Percentiles rank a stretch among this genome's conserved stretches.
phyloP scores from a whole-genome alignment of 768 basidiomycete species.

The Pleurotus pulmonarius region DNA sequence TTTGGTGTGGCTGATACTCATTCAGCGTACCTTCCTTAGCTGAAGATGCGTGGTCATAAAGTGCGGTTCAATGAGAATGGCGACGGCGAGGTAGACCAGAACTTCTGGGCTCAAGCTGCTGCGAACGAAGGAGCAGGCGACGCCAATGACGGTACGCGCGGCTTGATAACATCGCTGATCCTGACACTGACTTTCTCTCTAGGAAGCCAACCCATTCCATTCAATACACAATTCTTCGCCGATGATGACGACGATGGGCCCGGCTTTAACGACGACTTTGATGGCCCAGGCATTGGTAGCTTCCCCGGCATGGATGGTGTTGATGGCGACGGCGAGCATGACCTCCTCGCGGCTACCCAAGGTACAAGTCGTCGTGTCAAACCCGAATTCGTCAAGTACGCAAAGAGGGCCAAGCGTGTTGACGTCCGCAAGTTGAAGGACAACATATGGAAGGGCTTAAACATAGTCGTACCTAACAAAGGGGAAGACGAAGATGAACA shows the following conservation, averaged over 20 bases:
- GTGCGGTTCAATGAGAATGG: constrained; percentile 53
- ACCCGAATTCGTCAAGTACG: constrained; percentile 90
- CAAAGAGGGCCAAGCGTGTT: constrained; percentile 93
- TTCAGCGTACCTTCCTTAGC: constrained; percentile 36
- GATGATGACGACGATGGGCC: constrained; percentile 84
- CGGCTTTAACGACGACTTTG: constrained; percentile 63
- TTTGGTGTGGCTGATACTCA: constrained; percentile 5
- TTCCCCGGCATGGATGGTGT: constrained; percentile 18
- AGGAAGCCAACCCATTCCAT: constrained; percentile 58
- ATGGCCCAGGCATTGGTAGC: constrained; percentile 36
- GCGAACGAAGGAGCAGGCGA: constrained; percentile 72
- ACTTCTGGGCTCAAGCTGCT: constrained; percentile 96
- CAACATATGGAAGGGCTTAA: constrained; percentile 93
- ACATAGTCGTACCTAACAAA: constrained; percentile 58
- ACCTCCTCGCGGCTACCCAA: constrained; percentile 81
- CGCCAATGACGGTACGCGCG: constrained; percentile 58
- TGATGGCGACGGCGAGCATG: constrained; percentile 74
- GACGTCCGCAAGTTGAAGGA: constrained; percentile 97
- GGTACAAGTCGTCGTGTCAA: constrained; percentile 71
- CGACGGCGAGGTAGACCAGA: constrained; percentile 91
- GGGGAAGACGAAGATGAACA: constrained; percentile 37
- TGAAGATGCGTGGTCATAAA: constrained; percentile 83
- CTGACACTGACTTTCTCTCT: background rate
- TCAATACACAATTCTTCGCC: constrained; percentile 96
- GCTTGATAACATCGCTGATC: too few species aligned